Evolutionary conservation across 176 grass and related monocot genomes (phyloP).

Genomic region (Leersia perrieri): DNA sequence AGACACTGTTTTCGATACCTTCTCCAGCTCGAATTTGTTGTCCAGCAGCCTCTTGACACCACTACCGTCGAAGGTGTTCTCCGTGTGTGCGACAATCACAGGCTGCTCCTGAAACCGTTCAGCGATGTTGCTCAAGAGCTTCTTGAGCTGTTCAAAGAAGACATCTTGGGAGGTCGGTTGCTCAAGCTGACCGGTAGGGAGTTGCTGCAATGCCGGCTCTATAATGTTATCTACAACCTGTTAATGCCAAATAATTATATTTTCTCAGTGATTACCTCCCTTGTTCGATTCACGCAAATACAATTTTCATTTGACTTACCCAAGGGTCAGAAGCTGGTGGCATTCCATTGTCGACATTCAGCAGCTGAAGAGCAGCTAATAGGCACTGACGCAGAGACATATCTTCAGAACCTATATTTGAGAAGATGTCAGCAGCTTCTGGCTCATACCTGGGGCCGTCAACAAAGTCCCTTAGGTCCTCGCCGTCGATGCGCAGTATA

Average conservation of each 20-base stretch:
- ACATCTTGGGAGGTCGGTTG: slow-evolving; percentile 42
- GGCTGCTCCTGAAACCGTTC: slow-evolving; percentile 65
- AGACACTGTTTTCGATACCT: slow-evolving; percentile 36
- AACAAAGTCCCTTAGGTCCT: slow-evolving; percentile 78
- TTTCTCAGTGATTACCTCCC: neutral
- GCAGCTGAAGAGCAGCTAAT: slow-evolving; percentile 46
- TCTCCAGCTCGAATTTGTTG: slow-evolving; percentile 76
- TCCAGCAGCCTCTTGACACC: slow-evolving; percentile 66
- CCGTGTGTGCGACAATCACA: slow-evolving; percentile 84
- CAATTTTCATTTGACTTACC: slow-evolving; percentile 32
- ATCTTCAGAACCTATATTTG: slow-evolving; percentile 32
- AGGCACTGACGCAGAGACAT: slow-evolving; percentile 48
- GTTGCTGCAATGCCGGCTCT: slow-evolving; percentile 52
- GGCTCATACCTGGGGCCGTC: slow-evolving; percentile 51
- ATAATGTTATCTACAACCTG: slow-evolving; percentile 58
- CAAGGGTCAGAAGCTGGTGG: slow-evolving; percentile 73
- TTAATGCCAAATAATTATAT: neutral
- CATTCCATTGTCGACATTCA: slow-evolving; percentile 77
- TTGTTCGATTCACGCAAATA: neutral
- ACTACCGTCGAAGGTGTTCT: slow-evolving; percentile 73
- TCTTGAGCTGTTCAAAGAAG: slow-evolving; percentile 60
- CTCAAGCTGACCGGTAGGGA: slow-evolving; percentile 41
- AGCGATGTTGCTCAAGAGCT: slow-evolving; percentile 36
- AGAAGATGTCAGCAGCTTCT: slow-evolving; percentile 52
- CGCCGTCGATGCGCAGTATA: slow-evolving; percentile 87